A percentile compares a stretch with the other conserved stretches of the same genome.
Conservation (phyloP, 2,329 filamentous ascomycete genomes). For the Byssothecium circinans region DNA sequence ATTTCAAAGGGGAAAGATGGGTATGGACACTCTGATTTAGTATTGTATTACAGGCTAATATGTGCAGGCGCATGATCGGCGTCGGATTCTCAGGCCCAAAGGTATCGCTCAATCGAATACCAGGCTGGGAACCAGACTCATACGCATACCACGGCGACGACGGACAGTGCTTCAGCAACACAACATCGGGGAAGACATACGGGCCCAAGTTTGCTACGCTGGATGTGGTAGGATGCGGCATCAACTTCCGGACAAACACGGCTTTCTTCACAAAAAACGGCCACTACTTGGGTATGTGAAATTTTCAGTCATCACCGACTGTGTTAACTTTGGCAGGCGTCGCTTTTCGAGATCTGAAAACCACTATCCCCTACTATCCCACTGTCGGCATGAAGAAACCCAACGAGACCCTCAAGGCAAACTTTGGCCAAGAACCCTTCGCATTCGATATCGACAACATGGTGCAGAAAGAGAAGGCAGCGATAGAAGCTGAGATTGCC, state of each 20-base stretch:
- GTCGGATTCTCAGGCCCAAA: slow-evolving; percentile 64
- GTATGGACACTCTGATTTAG: slow-evolving; percentile 50
- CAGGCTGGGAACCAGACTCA: slow-evolving; percentile 67
- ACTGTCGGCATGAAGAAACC: slow-evolving; percentile 68
- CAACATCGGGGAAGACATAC: slow-evolving; percentile 59
- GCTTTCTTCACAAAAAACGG: slow-evolving; percentile 70
- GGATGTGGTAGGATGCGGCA: slow-evolving; percentile 65
- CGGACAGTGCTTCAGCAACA: slow-evolving; percentile 63
- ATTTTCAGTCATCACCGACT: neutral
- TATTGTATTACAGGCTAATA: slow-evolving; percentile 20
- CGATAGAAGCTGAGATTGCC: slow-evolving; percentile 39
- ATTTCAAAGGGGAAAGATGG: slow-evolving; percentile 68
- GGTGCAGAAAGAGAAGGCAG: slow-evolving; percentile 53
- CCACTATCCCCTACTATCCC: slow-evolving; percentile 64
- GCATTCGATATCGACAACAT: slow-evolving; percentile 88
- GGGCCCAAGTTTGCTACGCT: slow-evolving; percentile 61
- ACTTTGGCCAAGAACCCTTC: slow-evolving; percentile 73
- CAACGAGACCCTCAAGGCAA: slow-evolving; percentile 60
- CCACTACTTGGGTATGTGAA: slow-evolving; percentile 54
- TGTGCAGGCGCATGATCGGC: slow-evolving; percentile 50
- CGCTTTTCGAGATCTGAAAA: slow-evolving; percentile 68
- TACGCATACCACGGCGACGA: slow-evolving; percentile 70
- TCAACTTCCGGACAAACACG: slow-evolving; percentile 63
- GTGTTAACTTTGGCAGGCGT: slow-evolving; percentile 54
- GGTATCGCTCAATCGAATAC: slow-evolving; percentile 61